phyloP scores from a whole-genome alignment of 2,329 filamentous ascomycete species.

The Alternaria hordeiaustralica region DNA sequence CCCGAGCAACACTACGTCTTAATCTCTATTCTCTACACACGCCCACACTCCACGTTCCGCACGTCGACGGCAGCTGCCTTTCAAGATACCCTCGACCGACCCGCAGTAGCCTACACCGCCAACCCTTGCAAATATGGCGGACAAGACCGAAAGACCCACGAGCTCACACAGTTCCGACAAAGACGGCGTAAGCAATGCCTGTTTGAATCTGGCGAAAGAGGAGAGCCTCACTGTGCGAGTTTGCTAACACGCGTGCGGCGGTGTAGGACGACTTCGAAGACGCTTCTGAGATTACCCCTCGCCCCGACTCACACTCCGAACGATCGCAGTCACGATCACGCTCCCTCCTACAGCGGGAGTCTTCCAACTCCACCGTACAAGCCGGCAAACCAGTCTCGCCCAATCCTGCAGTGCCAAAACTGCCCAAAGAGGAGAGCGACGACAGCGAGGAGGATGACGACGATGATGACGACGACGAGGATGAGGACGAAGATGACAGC shows the following conservation, averaged over 20 bases:
- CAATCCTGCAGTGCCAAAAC: constrained; percentile 25
- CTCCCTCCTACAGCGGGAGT: constrained; percentile 59
- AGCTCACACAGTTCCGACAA: constrained; percentile 44
- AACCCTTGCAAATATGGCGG: constrained; percentile 26
- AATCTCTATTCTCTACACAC: constrained; percentile 11
- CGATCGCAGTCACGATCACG: constrained; percentile 51
- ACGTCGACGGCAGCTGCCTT: constrained; percentile 26
- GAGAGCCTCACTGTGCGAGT: neutral
- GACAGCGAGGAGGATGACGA: constrained; percentile 19
- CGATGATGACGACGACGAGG: constrained; percentile 21
- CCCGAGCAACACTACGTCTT: constrained; percentile 5
- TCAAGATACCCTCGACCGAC: constrained; percentile 11
- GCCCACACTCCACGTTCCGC: neutral
- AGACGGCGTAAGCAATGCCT: constrained; percentile 31
- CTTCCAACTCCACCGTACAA: constrained; percentile 41
- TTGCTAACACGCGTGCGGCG: constrained; percentile 19
- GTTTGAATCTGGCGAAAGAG: neutral
- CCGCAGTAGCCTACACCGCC: constrained; percentile 16
- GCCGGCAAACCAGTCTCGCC: constrained; percentile 29
- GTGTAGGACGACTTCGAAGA: constrained; percentile 81
- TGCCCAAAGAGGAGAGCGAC: constrained; percentile 17
- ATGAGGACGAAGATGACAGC: constrained; percentile 12
- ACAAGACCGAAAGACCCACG: constrained; percentile 31
- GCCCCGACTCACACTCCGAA: constrained; percentile 51
- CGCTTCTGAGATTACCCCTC: constrained; percentile 66